Evolutionary conservation across 164 flowering plant species (phyloP).

Genomic region (Chimonanthus praecox): DNA sequence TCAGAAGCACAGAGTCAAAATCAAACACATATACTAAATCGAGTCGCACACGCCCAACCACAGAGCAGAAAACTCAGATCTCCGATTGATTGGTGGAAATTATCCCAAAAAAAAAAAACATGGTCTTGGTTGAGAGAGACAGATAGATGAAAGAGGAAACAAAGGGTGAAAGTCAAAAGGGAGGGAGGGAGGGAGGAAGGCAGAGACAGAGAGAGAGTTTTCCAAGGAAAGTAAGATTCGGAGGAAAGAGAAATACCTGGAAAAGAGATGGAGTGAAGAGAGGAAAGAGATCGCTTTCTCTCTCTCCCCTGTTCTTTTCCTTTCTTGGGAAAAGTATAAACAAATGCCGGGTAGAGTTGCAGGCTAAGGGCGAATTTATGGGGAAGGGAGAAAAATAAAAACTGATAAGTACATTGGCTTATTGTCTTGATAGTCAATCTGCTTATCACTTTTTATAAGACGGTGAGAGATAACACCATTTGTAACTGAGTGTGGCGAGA

Average conservation of each 20-base stretch:
- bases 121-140: background rate
- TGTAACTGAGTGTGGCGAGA: no score
- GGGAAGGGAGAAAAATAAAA: background rate
- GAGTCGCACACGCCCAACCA: background rate
- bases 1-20: no score
- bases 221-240: background rate
- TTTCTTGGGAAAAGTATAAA: background rate
- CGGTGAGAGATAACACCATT: no score
- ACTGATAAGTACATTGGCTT: background rate
- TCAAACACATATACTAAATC: no score
- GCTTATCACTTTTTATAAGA: no score
- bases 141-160: background rate
- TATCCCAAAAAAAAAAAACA: background rate
- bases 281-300: background rate
- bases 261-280: background rate
- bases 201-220: background rate
- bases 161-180: background rate
- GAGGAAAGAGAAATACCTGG: background rate
- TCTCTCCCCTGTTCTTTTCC: background rate
- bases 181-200: background rate
- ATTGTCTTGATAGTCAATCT: background rate
- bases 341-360: background rate
- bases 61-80: slow-evolving; percentile 2
- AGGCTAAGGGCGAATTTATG: background rate
- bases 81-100: background rate